Percentiles rank a stretch among this genome's conserved stretches.
Conservation (phyloP, 257 asterid genomes). For the Salvia miltiorrhiza region DNA sequence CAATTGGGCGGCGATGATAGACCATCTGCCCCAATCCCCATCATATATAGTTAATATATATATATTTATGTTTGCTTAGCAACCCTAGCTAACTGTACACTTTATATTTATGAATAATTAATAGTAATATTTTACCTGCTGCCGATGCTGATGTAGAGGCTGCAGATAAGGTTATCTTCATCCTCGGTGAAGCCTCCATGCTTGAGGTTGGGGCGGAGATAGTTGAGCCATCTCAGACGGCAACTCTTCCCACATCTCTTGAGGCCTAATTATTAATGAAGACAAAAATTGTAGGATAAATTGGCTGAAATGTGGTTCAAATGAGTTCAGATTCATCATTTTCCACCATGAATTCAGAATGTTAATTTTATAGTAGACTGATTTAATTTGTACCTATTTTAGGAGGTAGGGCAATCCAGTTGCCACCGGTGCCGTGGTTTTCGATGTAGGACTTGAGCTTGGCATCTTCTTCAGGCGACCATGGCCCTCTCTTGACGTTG, state of each 20-base stretch:
- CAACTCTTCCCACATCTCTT: conserved; percentile 46
- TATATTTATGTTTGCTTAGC: too few relatives aligned
- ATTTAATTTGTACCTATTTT: conserved; percentile 28
- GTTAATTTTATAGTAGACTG: too few relatives aligned
- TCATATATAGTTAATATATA: too few relatives aligned
- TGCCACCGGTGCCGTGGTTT: conserved; percentile 35
- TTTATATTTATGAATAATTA: too few relatives aligned
- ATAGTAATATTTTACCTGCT: conserved; percentile 30
- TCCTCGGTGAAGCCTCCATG: conserved; percentile 46
- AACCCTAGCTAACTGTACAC: too few relatives aligned
- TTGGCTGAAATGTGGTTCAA: too few relatives aligned
- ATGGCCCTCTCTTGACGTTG: conserved; percentile 38
- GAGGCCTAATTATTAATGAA: conserved; percentile 16
- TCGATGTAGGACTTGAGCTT: conserved; percentile 31
- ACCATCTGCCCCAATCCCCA: conserved; percentile 23
- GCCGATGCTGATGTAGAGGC: conserved; percentile 34
- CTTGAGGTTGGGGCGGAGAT: conserved; percentile 38
- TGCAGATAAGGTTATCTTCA: conserved; percentile 37
- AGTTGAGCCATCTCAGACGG: conserved; percentile 41
- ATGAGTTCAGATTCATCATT: too few relatives aligned
- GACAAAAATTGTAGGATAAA: background rate
- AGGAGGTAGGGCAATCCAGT: conserved; percentile 36
- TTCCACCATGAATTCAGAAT: too few relatives aligned
- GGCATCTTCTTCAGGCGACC: conserved; percentile 41
- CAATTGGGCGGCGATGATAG: conserved; percentile 35